phyloP scores from a whole-genome alignment of 176 grass and related monocot species.

The Triticum monococcum region DNA sequence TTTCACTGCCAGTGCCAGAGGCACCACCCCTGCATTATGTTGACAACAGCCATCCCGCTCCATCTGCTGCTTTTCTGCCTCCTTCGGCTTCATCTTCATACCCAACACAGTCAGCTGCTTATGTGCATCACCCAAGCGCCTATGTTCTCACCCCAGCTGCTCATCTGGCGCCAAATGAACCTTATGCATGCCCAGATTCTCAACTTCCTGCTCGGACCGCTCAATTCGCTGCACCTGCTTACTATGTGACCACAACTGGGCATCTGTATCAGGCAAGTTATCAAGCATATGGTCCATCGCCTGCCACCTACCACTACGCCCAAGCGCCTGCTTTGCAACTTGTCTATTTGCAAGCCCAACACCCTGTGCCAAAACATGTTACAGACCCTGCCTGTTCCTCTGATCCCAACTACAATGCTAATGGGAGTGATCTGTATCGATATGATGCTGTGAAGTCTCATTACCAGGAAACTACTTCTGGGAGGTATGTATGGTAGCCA shows the following conservation, averaged over 20 bases:
- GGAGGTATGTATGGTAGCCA: constrained; percentile 35
- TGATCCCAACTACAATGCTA: constrained; percentile 28
- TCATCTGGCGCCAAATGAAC: not conserved
- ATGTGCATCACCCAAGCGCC: constrained; percentile 23
- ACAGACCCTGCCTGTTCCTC: not conserved
- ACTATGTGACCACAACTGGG: not conserved
- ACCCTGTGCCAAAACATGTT: constrained; percentile 4
- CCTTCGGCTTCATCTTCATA: not conserved
- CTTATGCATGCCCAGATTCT: constrained; percentile 25
- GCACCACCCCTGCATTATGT: constrained; percentile 26
- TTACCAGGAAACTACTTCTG: constrained; percentile 27
- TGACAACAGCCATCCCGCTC: constrained; percentile 25
- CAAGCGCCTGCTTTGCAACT: not conserved
- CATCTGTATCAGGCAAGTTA: constrained; percentile 28
- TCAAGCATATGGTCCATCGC: not conserved
- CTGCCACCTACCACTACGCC: constrained; percentile 15
- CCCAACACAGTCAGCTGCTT: constrained; percentile 6
- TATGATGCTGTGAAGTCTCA: constrained; percentile 15
- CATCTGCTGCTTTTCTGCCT: not conserved
- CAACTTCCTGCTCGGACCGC: not conserved
- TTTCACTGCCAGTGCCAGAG: constrained; percentile 25
- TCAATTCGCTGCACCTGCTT: not conserved
- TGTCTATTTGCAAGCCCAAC: constrained; percentile 20
- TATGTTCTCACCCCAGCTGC: not conserved
- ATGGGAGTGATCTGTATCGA: constrained; percentile 25